Base-by-base conservation (phyloP, 2,329 filamentous ascomycete genomes). In the Fusarium pininemorale region DNA sequence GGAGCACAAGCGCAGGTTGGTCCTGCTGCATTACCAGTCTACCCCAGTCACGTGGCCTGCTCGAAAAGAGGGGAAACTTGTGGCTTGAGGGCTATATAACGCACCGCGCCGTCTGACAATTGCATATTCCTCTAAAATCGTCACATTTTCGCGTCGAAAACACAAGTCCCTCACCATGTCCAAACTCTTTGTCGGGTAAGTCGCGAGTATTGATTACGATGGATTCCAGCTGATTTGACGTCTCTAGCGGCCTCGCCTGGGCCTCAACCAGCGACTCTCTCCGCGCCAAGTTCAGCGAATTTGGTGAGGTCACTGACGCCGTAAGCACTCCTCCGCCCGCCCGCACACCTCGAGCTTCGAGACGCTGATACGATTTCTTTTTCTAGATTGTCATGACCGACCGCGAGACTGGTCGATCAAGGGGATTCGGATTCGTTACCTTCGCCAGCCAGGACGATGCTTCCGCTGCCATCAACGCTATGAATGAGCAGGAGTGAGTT, bases 151-250 rank as follows among this genome's bases (percentile, higher is more conserved):
- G 22, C 56, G 18, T n/a, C 41, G n/a, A 50, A 58, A 57, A 28
- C 44, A 51, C 32, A 18, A 37, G 41, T 51, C 51, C 20, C 51
- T 55, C 42, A 58, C n/a, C 42, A 58, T 58, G 56, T 58, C 59
- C 39, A 62, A 62, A 58, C 37, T 62, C 32, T 62, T 62, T 24
- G 51, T 62, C 59, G 59, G 59, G 59, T 62, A 57, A 45, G 59
- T 41, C 38, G 37, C 22, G n/a, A 53, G n/a, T 10, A 55, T 55
- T 55, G 24, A 41, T 7, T 28, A n/a, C 18, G 15, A 55, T 39
- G 51, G 5, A n/a, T 41, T 41, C 10, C 20, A 58, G 18, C 55
- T 58, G 12, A 58, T 35, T 26, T 28, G 41, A 50, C 24, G 8
- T 37, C 30, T 47, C 9, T 12, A 62, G 59, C 51, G 59, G 59